These are phyloP conservation scores for Endocladia muricata DNA, from an alignment of 31 red algal genomes.

Conservation along the genomic window DNA sequence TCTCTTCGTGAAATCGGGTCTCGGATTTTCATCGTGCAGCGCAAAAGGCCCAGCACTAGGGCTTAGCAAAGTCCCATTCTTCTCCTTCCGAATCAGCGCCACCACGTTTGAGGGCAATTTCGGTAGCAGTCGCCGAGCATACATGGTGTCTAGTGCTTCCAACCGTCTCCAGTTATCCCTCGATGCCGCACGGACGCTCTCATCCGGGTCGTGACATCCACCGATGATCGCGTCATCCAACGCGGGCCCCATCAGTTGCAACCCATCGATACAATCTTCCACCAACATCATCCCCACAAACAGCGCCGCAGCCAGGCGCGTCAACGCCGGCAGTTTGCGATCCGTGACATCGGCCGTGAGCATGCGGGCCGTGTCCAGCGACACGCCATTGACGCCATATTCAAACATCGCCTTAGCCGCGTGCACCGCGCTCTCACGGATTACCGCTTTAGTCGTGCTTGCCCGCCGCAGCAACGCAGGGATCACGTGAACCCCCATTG, in stretches of 20 bases:
- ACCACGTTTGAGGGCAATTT: not conserved
- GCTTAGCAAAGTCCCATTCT: no score
- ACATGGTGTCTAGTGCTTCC: not conserved
- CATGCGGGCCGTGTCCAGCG: constrained; percentile 6
- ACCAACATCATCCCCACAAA: constrained; percentile 61
- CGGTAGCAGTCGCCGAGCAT: not conserved
- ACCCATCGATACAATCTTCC: constrained; percentile 19
- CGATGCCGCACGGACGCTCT: constrained; percentile 36
- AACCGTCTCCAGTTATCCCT: constrained; percentile 35
- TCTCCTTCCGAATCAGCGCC: not conserved
- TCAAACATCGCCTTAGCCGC: constrained; percentile 55
- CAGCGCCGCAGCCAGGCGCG: constrained; percentile 36
- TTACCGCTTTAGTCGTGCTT: constrained; percentile 38
- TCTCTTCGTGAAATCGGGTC: no score
- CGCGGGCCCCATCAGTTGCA: constrained; percentile 4
- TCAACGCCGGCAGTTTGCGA: constrained; percentile 11
- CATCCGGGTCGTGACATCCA: constrained; percentile 50
- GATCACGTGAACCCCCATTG: constrained; percentile 20
- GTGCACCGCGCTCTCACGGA: constrained; percentile 29
- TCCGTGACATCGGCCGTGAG: constrained; percentile 25
- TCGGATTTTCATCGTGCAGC: no score
- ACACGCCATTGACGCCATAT: constrained; percentile 42
- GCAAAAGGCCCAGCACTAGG: no score
- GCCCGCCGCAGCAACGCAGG: constrained; percentile 35
- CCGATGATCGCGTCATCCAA: constrained; percentile 28